Base-by-base conservation (phyloP, 75 land plant species). In the Ceratopteris richardii region DNA sequence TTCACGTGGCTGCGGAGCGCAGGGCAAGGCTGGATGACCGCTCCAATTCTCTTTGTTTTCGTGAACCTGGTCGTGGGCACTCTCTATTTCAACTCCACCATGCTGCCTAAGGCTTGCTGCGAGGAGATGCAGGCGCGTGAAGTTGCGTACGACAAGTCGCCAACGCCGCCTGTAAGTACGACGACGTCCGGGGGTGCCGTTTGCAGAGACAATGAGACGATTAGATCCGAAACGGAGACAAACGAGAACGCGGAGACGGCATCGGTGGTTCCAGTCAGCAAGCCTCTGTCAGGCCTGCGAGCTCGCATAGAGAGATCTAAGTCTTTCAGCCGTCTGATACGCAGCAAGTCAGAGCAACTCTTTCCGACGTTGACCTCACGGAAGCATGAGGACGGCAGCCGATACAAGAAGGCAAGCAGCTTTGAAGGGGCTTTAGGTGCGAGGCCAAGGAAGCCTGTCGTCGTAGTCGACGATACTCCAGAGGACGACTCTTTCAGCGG, bases 11-110 rank as follows among this genome's bases (percentile, higher is more conserved):
- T 73, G 20, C 62, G 72, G 76, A 62, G 46, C 23, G 61, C 72
- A 10, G 31, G 72, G 69, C 42, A 52, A 37, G 64, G 77, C 65
- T 81, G 84, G 84, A 66, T 59, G 57, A 81, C 84, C 1, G 77
- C 80, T 0, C 59, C 84, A 12, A 58, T 73, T 11, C 64, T 81
- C 29, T 77, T 81, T 56, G 30, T 77, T 58, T 57, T 81, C 29
- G 62, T 81, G 52, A 81, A 81, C 55, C 23, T 73, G 58, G 64
- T 70, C 39, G 74, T 81, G 51, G 80, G 51, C 60, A 67, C 77
- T 71, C 74, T 81, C 53, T 54, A 44, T 26, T 20, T 70, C 37
- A 66, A 66, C 33, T n/a, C n/a, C n/a, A n/a, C n/a, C n/a, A n/a
- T n/a, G n/a, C n/a, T n/a, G n/a, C n/a, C n/a, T n/a, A n/a, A n/a